These are phyloP conservation scores for Maudiozyma pseudohumilis DNA, from an alignment of 805 yeast species.

Conservation along the genomic window DNA sequence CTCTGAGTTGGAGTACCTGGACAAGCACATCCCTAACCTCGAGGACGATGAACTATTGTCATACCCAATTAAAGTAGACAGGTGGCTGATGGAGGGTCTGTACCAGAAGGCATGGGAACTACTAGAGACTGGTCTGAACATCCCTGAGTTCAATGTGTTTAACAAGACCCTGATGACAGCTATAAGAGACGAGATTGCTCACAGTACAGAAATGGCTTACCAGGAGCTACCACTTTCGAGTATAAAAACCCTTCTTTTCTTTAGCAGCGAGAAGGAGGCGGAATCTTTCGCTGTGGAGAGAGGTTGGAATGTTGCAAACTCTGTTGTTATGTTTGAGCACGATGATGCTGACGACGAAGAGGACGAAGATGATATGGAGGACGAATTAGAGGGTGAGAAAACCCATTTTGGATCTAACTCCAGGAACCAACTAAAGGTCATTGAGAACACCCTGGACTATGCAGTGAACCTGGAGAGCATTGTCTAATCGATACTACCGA, in stretches of 20 bases:
- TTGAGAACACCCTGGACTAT: slow-evolving; percentile 68
- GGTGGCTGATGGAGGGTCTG: slow-evolving; percentile 93
- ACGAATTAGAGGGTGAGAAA: slow-evolving; percentile 5
- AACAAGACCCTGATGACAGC: slow-evolving; percentile 67
- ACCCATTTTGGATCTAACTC: not conserved
- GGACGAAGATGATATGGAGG: slow-evolving; percentile 24
- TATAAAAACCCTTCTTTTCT: slow-evolving; percentile 70
- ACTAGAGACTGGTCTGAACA: slow-evolving; percentile 34
- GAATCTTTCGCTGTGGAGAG: slow-evolving; percentile 43
- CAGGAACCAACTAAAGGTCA: slow-evolving; percentile 24
- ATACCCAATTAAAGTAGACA: slow-evolving; percentile 83
- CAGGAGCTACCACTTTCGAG: slow-evolving; percentile 66
- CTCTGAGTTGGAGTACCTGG: slow-evolving; percentile 71
- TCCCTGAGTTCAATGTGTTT: slow-evolving; percentile 70
- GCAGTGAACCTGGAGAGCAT: slow-evolving; percentile 91
- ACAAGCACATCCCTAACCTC: slow-evolving; percentile 33
- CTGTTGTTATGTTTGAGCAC: slow-evolving; percentile 39
- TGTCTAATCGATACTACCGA: slow-evolving; percentile 36
- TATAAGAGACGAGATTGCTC: slow-evolving; percentile 77
- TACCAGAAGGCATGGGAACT: slow-evolving; percentile 85
- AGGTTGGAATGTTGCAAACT: slow-evolving; percentile 49
- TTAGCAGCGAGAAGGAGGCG: slow-evolving; percentile 47
- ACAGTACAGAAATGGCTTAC: slow-evolving; percentile 74
- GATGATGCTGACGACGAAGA: slow-evolving; percentile 31
- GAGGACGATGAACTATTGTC: slow-evolving; percentile 64